Percentiles rank a stretch among this genome's conserved stretches.
These are phyloP conservation scores for Escovopsis weberi DNA, from an alignment of 2,329 filamentous ascomycete genomes.

Conservation along the genomic window DNA sequence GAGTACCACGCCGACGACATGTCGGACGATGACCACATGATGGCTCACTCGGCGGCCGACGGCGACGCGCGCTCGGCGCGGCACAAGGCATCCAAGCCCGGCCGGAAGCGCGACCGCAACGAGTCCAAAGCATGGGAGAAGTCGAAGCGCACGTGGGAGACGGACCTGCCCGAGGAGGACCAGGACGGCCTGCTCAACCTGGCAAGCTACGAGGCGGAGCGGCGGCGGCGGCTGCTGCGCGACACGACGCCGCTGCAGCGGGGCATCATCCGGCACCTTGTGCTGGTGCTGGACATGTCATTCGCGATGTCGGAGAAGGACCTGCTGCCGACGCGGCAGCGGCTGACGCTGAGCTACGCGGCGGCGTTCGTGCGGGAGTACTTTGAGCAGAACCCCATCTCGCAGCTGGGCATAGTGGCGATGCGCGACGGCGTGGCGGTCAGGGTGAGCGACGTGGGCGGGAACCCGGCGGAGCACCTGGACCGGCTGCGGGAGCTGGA, in stretches of 20 bases:
- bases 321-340: conserved; percentile 72
- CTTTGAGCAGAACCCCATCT: conserved; percentile 98
- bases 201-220: conserved; percentile 67
- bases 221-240: conserved; percentile 65
- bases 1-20: conserved; percentile 50
- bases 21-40: conserved; percentile 48
- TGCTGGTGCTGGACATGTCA: conserved; percentile 83
- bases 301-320: conserved; percentile 94
- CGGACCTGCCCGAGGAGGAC: conserved; percentile 52
- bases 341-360: conserved; percentile 69
- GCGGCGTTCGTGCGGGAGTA: conserved; percentile 84
- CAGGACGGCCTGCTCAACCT: conserved; percentile 68
- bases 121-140: conserved; percentile 49
- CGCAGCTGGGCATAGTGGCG: conserved; percentile 79
- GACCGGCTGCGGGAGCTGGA: conserved; percentile 56
- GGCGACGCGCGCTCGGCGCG: conserved; percentile 15
- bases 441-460: conserved; percentile 75
- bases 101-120: conserved; percentile 20
- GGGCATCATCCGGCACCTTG: conserved; percentile 92
- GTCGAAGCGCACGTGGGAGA: conserved; percentile 56
- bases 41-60: conserved; percentile 31
- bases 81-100: conserved; percentile 9
- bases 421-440: conserved; percentile 88
- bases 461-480: conserved; percentile 82
- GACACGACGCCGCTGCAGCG: conserved; percentile 93